Evolutionary conservation across 2,329 filamentous ascomycete genomes (phyloP), one percentile per base, ranked within the genome.

Genomic region (Cladosporium sp.): DNA sequence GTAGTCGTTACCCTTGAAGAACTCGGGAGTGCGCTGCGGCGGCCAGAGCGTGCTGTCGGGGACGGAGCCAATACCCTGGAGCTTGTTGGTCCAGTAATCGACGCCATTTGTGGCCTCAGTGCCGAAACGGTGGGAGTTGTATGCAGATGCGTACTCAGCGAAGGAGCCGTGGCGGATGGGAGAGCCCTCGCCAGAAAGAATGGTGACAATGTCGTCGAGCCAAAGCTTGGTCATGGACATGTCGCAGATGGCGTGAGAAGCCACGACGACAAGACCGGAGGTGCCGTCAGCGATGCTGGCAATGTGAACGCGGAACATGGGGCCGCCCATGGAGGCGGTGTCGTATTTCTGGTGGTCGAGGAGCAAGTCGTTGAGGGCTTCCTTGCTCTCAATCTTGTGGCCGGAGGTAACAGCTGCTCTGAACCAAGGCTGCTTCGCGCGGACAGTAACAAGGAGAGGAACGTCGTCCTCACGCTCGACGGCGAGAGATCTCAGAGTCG

Each of bases 171-270:
- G 64, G 14, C 60, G 61, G 10, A 63, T 54, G 16, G 62, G 50
- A 10, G 54, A 57, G 33, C 58, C 59, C 34, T 64, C 59, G 9
- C 60, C 58, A 4, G 60, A 63, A 2, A 66, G 54, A 2, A 64
- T 52, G 9, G 50, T 61, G 19, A 63, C 58, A 13, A 66, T 58
- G 42, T 66, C 64, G 43, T 66, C 64, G 11, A 66, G 55, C 64
- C 64, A 66, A 3, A 66, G 56, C 54, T 66, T 66, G 40, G 64
- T 66, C 62, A 66, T 66, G 56, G 59, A 64, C 61, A 64, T 64
- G 49, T 66, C 64, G 38, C 62, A 64, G 38, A 64, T 61, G 8
- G 64, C 57, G 51, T 66, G 64, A 1, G 64, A 66, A 14, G 57
- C 62, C 14, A 66, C 54, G 48, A 66, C 53, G 10, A 66, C 59